Base-by-base conservation (phyloP, 495 filamentous ascomycete species). In the Podospora tetraspora region DNA sequence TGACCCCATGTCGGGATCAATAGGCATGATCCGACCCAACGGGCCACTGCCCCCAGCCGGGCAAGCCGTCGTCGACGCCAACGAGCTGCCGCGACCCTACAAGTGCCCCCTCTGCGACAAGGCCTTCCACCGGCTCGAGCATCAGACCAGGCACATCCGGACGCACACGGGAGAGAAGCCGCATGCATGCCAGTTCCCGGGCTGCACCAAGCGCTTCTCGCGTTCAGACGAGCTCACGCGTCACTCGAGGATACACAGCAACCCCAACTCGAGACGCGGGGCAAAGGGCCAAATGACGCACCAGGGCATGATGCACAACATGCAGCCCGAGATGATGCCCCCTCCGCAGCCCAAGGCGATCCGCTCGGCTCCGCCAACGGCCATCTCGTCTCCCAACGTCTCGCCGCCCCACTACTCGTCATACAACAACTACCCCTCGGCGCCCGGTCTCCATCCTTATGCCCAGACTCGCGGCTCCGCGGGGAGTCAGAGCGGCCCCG, bases 81-180 rank as follows among this genome's bases (percentile, higher is more conserved):
- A 79, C 74, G 95, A 98, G 79, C 85, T 98, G 5, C 96, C 95
- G 56, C 89, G 96, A 52, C 95, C 95, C 0, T 99, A 99, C 86
- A 97, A 98, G 81, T 99, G 95, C 77, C 94, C 95, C 57, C 84
- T 99, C 61, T 99, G 95, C 85, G 96, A 98, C 74, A 97, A 97
- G 84, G 95, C 95, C 34, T 99, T 99, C 84, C 95, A 99, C 85
- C 92, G 95, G 69, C 85, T 99, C 62, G 95, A 99, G 81, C 95
- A 99, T 77, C 95, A 99, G 82, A 99, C 95, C 29, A 87, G 95
- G 70, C 95, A 99, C 78, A 98, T 99, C 75, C 88, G 95, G 71
- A 98, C 96, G 9, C 95, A 99, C 78, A 99, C 95, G 2, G 96
- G 95, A 68, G 95, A 99, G 82, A 99, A 98, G 83, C 95, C 95